Base-by-base conservation (phyloP, 768 basidiomycete species). In the Pleurotus giganteus region DNA sequence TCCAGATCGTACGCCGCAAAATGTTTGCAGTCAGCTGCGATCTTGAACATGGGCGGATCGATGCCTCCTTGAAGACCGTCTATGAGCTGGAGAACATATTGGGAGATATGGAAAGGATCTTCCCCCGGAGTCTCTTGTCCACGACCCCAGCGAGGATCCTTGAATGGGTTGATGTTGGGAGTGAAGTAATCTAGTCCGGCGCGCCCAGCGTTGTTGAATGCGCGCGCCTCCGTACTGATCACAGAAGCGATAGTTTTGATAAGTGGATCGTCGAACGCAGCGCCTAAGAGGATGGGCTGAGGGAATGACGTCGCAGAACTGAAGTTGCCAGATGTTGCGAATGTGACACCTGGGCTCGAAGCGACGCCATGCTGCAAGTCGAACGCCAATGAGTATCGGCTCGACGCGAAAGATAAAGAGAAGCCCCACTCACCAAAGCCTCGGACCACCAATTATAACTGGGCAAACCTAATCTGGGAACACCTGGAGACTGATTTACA, bases 71-170 rank as follows among this genome's bases (percentile, higher is more conserved):
- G 82, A 2, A 84, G 69, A 0, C 82, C 82, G 2, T 76, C 65
- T 21, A 85, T 73, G 43, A 83, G 72, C 58, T 76, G 76, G 61
- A 74, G 75, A 19, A 82, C 80, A 56, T 84, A 85, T 67, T 75
- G 75, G 0, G 77, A 63, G 27, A 78, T 68, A 56, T 77, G 80
- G 66, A 74, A 81, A 0, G 82, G 76, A 46, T 85, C 83, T 65
- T 85, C 82, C 51, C 82, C 82, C 4, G 81, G 82, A 0, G 82
- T 84, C 65, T 84, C 83, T 59, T 83, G 82, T 0, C 82, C 82
- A 42, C 82, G 71, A 4, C 82, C 82, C 82, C 83, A 84, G 11
- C 82, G 80, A 39, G 83, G 82, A 57, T 85, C 83, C 54, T 76
- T 82, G 73, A 84, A 84, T 0, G 82, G 74, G 58, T 77, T 78